A percentile compares a stretch with the other conserved stretches of the same genome.
Conservation (phyloP, 2,329 filamentous ascomycete species). For the Aciculosporium take region DNA sequence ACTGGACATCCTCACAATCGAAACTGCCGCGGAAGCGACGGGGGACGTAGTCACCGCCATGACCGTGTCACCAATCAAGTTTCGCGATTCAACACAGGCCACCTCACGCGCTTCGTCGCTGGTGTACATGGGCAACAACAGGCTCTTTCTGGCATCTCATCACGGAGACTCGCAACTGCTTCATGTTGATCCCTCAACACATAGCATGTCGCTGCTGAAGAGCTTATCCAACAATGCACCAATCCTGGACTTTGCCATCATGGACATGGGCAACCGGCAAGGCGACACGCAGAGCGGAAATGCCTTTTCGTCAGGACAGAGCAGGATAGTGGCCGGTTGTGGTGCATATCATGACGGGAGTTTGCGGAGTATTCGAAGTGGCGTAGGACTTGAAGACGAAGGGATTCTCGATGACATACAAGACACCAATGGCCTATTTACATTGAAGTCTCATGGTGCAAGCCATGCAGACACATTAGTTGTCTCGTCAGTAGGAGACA, state of each 20-base stretch:
- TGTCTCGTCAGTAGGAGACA: constrained; percentile 71
- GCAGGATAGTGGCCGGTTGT: constrained; percentile 82
- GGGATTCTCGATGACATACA: constrained; percentile 70
- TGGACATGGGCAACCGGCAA: constrained; percentile 85
- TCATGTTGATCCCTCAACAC: constrained; percentile 30
- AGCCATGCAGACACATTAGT: constrained; percentile 54
- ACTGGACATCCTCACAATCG: constrained; percentile 70
- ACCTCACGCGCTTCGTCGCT: constrained; percentile 67
- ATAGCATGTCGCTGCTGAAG: constrained; percentile 52
- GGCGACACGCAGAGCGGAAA: constrained; percentile 62
- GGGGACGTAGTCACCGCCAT: constrained; percentile 57
- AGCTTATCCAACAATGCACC: constrained; percentile 66
- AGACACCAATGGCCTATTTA: constrained; percentile 59
- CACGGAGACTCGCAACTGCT: constrained; percentile 84
- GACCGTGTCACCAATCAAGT: constrained; percentile 39
- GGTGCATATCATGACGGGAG: constrained; percentile 83
- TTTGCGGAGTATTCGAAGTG: constrained; percentile 79
- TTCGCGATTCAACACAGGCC: constrained; percentile 13
- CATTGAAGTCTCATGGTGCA: constrained; percentile 38
- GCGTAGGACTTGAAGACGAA: constrained; percentile 79
- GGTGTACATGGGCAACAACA: constrained; percentile 59
- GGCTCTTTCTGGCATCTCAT: constrained; percentile 81
- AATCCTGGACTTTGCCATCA: constrained; percentile 83
- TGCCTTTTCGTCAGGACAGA: constrained; percentile 89
- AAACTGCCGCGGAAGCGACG: constrained; percentile 49